phyloP scores from a whole-genome alignment of 2,329 filamentous ascomycete species.

The Dryadomyces quercivorus region DNA sequence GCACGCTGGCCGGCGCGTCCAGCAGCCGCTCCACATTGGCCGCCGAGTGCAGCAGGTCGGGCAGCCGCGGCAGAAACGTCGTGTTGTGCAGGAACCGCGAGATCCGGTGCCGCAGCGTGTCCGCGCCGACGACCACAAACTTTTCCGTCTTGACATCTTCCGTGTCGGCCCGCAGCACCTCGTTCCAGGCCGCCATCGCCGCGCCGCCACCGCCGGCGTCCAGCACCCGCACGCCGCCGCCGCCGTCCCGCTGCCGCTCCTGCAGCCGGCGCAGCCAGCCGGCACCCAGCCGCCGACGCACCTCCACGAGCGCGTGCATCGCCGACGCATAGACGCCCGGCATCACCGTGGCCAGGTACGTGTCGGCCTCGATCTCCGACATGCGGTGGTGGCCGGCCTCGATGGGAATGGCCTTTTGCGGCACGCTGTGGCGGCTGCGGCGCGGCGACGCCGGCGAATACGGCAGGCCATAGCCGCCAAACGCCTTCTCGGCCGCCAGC shows the following conservation, averaged over 20 bases:
- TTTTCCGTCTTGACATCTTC: constrained; percentile 53
- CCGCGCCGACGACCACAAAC: constrained; percentile 68
- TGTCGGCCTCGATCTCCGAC: constrained; percentile 64
- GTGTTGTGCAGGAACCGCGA: constrained; percentile 75
- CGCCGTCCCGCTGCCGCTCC: constrained; percentile 34
- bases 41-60: constrained; percentile 63
- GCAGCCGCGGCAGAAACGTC: constrained; percentile 82
- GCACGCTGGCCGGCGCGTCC: constrained; percentile 41
- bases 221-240: constrained; percentile 49
- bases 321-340: constrained; percentile 60
- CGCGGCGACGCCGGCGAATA: constrained; percentile 60
- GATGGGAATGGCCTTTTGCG: constrained; percentile 53
- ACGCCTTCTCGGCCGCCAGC: constrained; percentile 57
- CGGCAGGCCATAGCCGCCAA: constrained; percentile 67
- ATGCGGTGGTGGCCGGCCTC: constrained; percentile 53
- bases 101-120: constrained; percentile 61
- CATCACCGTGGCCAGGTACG: constrained; percentile 56
- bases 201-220: constrained; percentile 67
- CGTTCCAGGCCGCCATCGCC: constrained; percentile 62
- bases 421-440: constrained; percentile 29
- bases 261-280: constrained; percentile 58
- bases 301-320: constrained; percentile 57
- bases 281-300: constrained; percentile 58
- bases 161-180: constrained; percentile 50
- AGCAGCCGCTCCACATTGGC: constrained; percentile 46